phyloP scores from a whole-genome alignment of 768 basidiomycete species.

The Galerina marginata region DNA sequence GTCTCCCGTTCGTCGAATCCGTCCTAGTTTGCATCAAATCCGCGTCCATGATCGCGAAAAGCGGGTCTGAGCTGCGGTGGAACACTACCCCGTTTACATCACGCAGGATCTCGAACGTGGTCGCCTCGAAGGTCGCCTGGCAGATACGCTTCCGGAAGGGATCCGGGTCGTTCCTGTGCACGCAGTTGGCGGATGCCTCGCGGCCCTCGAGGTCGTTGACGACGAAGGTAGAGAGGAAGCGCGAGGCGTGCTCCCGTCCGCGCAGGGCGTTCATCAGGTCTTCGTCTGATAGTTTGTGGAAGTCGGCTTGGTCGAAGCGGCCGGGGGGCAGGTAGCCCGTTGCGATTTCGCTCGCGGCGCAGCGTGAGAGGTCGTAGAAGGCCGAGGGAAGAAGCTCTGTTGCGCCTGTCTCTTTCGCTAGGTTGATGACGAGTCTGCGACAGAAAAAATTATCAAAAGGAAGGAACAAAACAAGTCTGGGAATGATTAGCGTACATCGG shows the following conservation, averaged over 20 bases:
- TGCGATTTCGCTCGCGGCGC: slow-evolving; percentile 63
- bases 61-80: slow-evolving; percentile 70
- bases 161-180: slow-evolving; percentile 53
- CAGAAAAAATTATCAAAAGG: slow-evolving; percentile 11
- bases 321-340: slow-evolving; percentile 47
- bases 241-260: slow-evolving; percentile 74
- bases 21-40: slow-evolving; percentile 68
- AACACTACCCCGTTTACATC: slow-evolving; percentile 73
- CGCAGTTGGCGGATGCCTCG: slow-evolving; percentile 52
- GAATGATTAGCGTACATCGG: slow-evolving; percentile 58
- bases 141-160: slow-evolving; percentile 56
- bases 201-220: slow-evolving; percentile 76
- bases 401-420: slow-evolving; percentile 62
- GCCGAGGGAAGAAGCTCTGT: slow-evolving; percentile 72
- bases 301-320: slow-evolving; percentile 28
- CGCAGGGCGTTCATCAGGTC: slow-evolving; percentile 67
- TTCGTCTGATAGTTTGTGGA: slow-evolving; percentile 49
- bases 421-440: slow-evolving; percentile 65
- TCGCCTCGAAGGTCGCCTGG: slow-evolving; percentile 73
- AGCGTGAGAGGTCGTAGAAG: slow-evolving; percentile 82
- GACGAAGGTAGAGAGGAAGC: slow-evolving; percentile 79
- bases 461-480: not conserved
- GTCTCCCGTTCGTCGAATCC: slow-evolving; percentile 45
- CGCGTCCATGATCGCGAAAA: slow-evolving; percentile 72
- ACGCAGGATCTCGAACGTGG: slow-evolving; percentile 75